Conservation (phyloP, 129 eudicot genomes). For the Escallonia rubra region DNA sequence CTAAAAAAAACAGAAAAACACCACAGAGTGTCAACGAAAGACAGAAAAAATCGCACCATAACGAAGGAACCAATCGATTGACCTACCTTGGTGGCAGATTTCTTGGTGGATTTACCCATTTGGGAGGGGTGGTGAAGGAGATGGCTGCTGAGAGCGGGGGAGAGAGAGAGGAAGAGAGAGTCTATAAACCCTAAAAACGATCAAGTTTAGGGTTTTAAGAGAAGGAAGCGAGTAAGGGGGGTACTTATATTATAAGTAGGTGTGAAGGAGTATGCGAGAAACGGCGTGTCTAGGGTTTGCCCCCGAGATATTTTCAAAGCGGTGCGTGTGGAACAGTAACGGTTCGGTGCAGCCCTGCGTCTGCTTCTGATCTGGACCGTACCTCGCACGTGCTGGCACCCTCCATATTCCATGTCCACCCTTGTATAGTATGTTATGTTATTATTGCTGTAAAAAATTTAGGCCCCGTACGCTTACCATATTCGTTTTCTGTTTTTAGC, state of each 20-base stretch:
- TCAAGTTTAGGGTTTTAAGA: slow-evolving; percentile 6
- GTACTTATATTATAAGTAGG: background rate
- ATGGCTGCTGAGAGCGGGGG: background rate
- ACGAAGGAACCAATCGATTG: background rate
- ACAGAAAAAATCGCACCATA: background rate
- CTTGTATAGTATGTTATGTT: no score
- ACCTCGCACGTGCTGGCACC: background rate
- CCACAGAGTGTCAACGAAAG: background rate
- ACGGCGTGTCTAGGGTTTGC: background rate
- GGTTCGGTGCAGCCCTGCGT: background rate
- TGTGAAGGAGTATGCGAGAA: no score
- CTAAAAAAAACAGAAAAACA: slow-evolving; percentile 21
- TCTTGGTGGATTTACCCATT: slow-evolving; percentile 13
- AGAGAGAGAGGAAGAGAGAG: no score
- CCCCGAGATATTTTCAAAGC: background rate
- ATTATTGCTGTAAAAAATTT: no score
- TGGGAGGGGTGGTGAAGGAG: background rate
- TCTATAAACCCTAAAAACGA: background rate
- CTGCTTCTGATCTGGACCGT: background rate
- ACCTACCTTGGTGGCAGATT: slow-evolving; percentile 7
- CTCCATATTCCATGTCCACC: no score
- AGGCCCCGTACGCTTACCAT: no score
- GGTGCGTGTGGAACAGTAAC: background rate
- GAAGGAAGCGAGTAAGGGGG: background rate
- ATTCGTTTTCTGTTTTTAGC: no score